Conservation (phyloP, 768 basidiomycete species). For the Lentinus brumalis region DNA sequence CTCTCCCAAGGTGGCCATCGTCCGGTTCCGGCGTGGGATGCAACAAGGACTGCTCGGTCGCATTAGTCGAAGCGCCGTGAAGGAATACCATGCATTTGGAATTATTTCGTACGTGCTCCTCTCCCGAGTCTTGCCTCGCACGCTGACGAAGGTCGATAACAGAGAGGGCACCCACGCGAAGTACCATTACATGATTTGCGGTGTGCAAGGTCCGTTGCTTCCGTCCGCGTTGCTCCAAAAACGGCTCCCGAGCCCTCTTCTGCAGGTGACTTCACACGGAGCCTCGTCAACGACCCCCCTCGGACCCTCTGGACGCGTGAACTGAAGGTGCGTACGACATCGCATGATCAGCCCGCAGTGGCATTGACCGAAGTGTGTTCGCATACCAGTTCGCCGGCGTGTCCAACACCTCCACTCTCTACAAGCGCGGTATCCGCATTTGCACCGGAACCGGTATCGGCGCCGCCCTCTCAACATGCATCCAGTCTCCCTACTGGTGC, state of each 20-base stretch:
- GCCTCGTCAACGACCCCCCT: slow-evolving; percentile 70
- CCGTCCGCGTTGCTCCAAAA: background rate
- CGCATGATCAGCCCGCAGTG: background rate
- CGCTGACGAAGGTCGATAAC: slow-evolving; percentile 6
- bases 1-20: slow-evolving; percentile 75
- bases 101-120: slow-evolving; percentile 60
- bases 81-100: slow-evolving; percentile 85
- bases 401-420: slow-evolving; percentile 79
- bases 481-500: slow-evolving; percentile 76
- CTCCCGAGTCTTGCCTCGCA: slow-evolving; percentile 12
- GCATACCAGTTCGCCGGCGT: slow-evolving; percentile 69
- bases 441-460: slow-evolving; percentile 85
- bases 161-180: slow-evolving; percentile 75
- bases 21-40: slow-evolving; percentile 83
- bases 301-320: slow-evolving; percentile 77
- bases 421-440: slow-evolving; percentile 77
- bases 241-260: slow-evolving; percentile 20
- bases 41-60: slow-evolving; percentile 79
- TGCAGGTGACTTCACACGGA: slow-evolving; percentile 72
- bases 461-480: slow-evolving; percentile 74
- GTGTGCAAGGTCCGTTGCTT: slow-evolving; percentile 53
- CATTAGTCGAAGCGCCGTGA: slow-evolving; percentile 69
- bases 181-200: slow-evolving; percentile 80
- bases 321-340: slow-evolving; percentile 56
- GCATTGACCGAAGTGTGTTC: slow-evolving; percentile 4